Evolutionary conservation across 306 rosid species (phyloP).

Genomic region (Pterocarpus santalinus): DNA sequence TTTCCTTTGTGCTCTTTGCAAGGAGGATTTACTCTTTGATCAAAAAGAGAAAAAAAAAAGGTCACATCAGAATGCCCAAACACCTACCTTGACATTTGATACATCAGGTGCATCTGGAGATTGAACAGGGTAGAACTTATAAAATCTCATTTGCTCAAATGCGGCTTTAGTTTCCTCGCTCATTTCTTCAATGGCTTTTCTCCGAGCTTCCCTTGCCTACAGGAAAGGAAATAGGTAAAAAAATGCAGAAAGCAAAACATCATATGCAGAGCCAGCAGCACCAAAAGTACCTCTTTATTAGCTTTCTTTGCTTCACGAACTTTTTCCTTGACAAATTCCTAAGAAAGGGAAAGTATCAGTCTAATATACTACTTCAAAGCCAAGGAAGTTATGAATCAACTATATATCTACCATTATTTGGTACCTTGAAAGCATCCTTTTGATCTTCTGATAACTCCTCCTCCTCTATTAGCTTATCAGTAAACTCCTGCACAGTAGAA

Average conservation of each 20-base stretch:
- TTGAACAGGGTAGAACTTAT: conserved; percentile 85
- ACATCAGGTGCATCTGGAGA: conserved; percentile 78
- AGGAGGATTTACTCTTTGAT: neutral
- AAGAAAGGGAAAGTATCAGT: conserved; percentile 19
- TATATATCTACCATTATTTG: conserved; percentile 7
- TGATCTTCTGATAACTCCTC: conserved; percentile 72
- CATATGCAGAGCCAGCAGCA: conserved; percentile 26
- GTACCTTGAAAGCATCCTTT: conserved; percentile 82
- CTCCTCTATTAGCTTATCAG: conserved; percentile 72
- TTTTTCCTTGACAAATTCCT: conserved; percentile 87
- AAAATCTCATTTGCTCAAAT: conserved; percentile 76
- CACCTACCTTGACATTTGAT: conserved; percentile 74
- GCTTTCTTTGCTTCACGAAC: conserved; percentile 83
- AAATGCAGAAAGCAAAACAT: conserved; percentile 5
- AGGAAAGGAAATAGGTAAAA: conserved; percentile 26
- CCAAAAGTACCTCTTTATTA: conserved; percentile 67
- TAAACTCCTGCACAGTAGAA: conserved; percentile 74
- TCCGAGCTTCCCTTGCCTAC: conserved; percentile 87
- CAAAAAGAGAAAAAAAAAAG: neutral
- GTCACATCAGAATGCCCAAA: conserved; percentile 5
- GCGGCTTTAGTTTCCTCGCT: conserved; percentile 77
- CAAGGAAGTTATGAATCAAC: neutral
- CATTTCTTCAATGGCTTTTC: conserved; percentile 78
- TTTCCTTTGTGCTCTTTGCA: neutral
- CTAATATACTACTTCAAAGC: neutral